A percentile compares a stretch with the other conserved stretches of the same genome.
Evolutionary conservation across 352 stramenopile species (phyloP).

Genomic region (Pythium grandisporangium): DNA sequence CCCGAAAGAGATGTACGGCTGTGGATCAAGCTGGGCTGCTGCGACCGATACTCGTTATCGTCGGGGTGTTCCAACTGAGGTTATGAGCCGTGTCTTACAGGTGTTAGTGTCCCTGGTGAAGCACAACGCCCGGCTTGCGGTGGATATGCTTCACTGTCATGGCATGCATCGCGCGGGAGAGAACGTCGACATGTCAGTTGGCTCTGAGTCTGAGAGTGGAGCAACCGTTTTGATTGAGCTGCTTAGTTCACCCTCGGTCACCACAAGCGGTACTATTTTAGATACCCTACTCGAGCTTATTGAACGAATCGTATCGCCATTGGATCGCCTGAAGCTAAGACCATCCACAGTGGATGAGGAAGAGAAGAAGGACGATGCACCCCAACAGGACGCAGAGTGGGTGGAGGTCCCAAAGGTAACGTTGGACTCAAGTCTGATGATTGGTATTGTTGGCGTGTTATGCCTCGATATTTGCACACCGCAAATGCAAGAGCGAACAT

Average conservation of each 20-base stretch:
- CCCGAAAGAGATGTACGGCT: constrained; percentile 44
- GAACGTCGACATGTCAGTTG: too few relatives aligned
- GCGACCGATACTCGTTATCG: constrained; percentile 16
- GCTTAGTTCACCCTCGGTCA: constrained; percentile 73
- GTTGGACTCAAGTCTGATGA: constrained; percentile 43
- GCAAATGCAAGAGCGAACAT: constrained; percentile 77
- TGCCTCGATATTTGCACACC: constrained; percentile 69
- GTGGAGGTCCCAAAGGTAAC: constrained; percentile 51
- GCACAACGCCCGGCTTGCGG: constrained; percentile 85
- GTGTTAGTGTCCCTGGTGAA: constrained; percentile 86
- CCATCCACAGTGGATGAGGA: constrained; percentile 25
- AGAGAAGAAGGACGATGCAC: constrained; percentile 26
- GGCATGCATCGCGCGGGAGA: constrained; percentile 27
- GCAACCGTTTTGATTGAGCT: constrained; percentile 84
- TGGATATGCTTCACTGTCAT: constrained; percentile 78
- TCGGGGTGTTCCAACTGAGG: constrained; percentile 80
- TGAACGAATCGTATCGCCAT: constrained; percentile 82
- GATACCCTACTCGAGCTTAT: constrained; percentile 91
- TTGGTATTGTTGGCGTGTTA: constrained; percentile 56
- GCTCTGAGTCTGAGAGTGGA: constrained; percentile 25
- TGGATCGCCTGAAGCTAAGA: constrained; percentile 55
- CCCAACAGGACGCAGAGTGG: constrained; percentile 38
- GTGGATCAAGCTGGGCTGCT: constrained; percentile 8
- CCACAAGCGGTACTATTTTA: constrained; percentile 85
- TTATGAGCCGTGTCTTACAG: constrained; percentile 85